Evolutionary conservation across 345 rosid species (phyloP).

Genomic region (Eucalyptus cladocalyx): DNA sequence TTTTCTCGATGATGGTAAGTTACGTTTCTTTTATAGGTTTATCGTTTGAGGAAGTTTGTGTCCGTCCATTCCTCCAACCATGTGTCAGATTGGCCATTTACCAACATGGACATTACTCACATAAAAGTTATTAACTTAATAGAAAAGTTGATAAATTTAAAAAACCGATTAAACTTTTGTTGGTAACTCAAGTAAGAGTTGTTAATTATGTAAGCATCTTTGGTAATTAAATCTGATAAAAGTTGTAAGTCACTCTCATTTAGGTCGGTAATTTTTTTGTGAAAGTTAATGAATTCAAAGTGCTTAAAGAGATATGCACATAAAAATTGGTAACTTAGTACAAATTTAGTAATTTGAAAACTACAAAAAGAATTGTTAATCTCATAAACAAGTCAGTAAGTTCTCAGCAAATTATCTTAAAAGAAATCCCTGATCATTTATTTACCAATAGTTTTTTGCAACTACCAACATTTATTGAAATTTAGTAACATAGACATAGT

Average conservation of each 20-base stretch:
- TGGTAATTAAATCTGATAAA: neutral
- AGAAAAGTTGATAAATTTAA: neutral
- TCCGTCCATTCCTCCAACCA: neutral
- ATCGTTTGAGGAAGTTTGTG: neutral
- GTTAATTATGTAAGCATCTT: neutral
- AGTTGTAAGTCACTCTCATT: neutral
- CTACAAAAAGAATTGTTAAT: neutral
- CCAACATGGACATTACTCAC: neutral
- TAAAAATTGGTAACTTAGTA: neutral
- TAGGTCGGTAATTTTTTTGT: neutral
- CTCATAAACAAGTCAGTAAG: neutral
- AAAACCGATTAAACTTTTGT: neutral
- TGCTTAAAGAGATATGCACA: neutral
- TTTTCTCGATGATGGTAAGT: slow-evolving; percentile 80
- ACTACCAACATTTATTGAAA: neutral
- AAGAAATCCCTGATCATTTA: neutral
- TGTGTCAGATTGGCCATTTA: neutral
- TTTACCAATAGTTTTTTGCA: neutral
- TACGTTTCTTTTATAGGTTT: neutral
- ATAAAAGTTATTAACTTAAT: neutral
- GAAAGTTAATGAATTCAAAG: neutral
- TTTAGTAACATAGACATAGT: neutral
- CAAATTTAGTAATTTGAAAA: neutral
- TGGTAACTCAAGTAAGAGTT: neutral
- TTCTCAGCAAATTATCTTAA: neutral